These are phyloP conservation scores for Pneumocystis sp. DNA, from an alignment of 1,139 yeast genomes.

Conservation along the genomic window DNA sequence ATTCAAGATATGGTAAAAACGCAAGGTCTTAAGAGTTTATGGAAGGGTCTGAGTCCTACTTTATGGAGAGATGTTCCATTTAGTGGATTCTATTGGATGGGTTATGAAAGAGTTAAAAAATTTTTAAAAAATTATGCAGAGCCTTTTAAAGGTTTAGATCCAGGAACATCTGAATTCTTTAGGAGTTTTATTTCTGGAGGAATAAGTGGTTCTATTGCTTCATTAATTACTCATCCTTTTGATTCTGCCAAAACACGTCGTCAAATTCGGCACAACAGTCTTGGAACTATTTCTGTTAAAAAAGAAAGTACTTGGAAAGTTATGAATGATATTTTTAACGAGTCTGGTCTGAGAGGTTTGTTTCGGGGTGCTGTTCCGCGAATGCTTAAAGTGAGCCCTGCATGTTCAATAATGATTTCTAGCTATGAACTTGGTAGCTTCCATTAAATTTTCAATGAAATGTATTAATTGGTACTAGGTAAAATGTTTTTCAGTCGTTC, in stretches of 20 bases:
- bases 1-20: conserved; percentile 37
- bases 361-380: conserved; percentile 80
- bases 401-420: conserved; percentile 97
- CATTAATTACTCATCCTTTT: conserved; percentile 78
- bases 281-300: not conserved
- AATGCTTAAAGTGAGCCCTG: conserved; percentile 81
- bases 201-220: conserved; percentile 71
- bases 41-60: conserved; percentile 75
- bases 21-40: conserved; percentile 52
- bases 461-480: not conserved
- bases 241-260: conserved; percentile 93
- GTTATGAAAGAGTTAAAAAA: conserved; percentile 37
- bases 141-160: conserved; percentile 18
- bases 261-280: conserved; percentile 40
- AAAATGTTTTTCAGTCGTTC: not conserved
- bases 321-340: conserved; percentile 43
- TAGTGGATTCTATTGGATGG: conserved; percentile 87
- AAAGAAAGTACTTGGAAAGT: conserved; percentile 43
- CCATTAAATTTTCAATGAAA: not conserved
- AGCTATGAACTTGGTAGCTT: conserved; percentile 75
- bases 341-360: conserved; percentile 64
- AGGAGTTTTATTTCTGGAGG: conserved; percentile 78
- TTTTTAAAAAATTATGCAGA: conserved; percentile 2
- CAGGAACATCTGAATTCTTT: conserved; percentile 43
- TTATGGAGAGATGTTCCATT: conserved; percentile 97